Base-by-base conservation (phyloP, 2,329 filamentous ascomycete genomes). In the Fusarium austroafricanum region DNA sequence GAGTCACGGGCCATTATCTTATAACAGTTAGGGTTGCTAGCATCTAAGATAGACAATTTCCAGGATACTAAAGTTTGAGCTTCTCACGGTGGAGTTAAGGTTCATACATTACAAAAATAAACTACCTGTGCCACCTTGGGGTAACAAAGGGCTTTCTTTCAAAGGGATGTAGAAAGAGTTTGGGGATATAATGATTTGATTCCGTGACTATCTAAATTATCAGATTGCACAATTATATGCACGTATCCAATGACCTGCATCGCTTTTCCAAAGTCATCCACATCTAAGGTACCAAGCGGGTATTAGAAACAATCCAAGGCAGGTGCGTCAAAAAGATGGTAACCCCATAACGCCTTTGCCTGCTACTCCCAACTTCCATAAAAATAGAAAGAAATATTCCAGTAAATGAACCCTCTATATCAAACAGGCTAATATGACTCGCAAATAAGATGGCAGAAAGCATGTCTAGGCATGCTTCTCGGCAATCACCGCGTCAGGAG, bases 331-430 rank as follows among this genome's bases (percentile, higher is more conserved):
- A 55, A 62, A 39, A 62, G 47, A 61, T 39, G 52, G 18, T 47
- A 56, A 57, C 62, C 35, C 61, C 69, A 49, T 57, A 61, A 75
- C 73, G 65, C 71, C 73, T 57, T 55, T 74, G 69, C 73, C 73
- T 63, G 69, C 71, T 71, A 64, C 67, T 60, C 59, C 67, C 37
- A 71, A 59, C 57, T 35, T 67, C 55, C 64, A 42, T 31, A 53
- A 51, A 49, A 49, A 26, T 28, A 43, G 60, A 21, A 52, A 37
- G 23, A 62, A 20, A 37, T 37, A 29, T 42, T 23, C 29, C 31
- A 42, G 46, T 17, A 64, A 67, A 55, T 43, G 55, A 62, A 53
- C 43, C 43, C 53, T 67, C 65, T 58, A 66, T 65, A 50, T 55
- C 63, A 67, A 67, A 58, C 44, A 70, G 66, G 66, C 66, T 70